phyloP scores from a whole-genome alignment of 1,284 basidiomycete genomes.

The Neonothopanus nambi region DNA sequence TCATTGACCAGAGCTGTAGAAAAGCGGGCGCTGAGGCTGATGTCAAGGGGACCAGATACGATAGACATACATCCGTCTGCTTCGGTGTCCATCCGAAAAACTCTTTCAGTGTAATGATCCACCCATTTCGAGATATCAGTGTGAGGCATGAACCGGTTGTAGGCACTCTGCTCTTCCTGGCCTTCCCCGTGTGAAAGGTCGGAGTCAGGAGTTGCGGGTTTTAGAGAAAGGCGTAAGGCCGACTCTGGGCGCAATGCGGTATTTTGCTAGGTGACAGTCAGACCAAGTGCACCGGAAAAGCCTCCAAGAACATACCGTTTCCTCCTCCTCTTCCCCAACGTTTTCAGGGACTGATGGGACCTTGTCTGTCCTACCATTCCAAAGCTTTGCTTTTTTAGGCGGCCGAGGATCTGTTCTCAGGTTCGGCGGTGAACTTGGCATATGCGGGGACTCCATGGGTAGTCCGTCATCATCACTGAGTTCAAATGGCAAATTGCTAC shows the following conservation, averaged over 20 bases:
- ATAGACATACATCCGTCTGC: slow-evolving; percentile 10
- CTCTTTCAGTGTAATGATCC: slow-evolving; percentile 10
- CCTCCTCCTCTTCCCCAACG: slow-evolving; percentile 1
- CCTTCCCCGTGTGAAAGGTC: slow-evolving; percentile 2
- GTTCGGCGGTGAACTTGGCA: neutral
- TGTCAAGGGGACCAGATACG: neutral
- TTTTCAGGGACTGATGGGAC: neutral
- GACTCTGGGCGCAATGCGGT: slow-evolving; percentile 13
- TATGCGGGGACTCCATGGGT: neutral
- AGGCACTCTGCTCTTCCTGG: slow-evolving; percentile 1
- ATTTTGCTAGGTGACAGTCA: slow-evolving; percentile 1
- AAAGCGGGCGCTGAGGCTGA: too few species aligned
- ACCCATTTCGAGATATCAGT: slow-evolving; percentile 13
- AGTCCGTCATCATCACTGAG: slow-evolving; percentile 8
- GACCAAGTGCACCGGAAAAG: neutral
- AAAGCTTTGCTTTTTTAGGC: slow-evolving; percentile 4
- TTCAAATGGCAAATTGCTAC: neutral
- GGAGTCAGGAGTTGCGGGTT: slow-evolving; percentile 15
- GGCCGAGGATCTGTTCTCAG: neutral
- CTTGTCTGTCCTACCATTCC: neutral
- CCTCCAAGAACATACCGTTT: neutral
- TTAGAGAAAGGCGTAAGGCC: slow-evolving; percentile 15
- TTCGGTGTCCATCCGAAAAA: slow-evolving; percentile 2
- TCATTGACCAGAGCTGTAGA: neutral
- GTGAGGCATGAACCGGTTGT: slow-evolving; percentile 3